These are phyloP conservation scores for Talaromyces sp. DNA, from an alignment of 2,329 filamentous ascomycete species.

Conservation along the genomic window DNA sequence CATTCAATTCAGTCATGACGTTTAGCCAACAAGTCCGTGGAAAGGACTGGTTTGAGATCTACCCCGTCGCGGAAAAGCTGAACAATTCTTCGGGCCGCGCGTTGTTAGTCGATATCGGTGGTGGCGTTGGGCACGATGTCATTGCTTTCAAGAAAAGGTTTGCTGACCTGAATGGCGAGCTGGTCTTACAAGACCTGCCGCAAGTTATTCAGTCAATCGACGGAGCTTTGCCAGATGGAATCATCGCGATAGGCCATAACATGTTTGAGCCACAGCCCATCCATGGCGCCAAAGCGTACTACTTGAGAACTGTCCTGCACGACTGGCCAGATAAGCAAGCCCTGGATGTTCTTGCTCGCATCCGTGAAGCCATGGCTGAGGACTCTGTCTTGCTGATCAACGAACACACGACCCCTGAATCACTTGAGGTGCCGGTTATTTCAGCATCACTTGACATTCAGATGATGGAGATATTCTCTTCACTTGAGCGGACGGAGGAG, in stretches of 20 bases:
- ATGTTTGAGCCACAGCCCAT: slow-evolving; percentile 25
- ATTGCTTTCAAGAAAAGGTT: slow-evolving; percentile 3
- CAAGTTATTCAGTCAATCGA: slow-evolving; percentile 3
- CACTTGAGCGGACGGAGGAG: slow-evolving; percentile 22
- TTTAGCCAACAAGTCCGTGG: background rate
- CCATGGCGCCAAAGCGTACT: slow-evolving; percentile 26
- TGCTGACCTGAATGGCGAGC: background rate
- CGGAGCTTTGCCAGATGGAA: background rate
- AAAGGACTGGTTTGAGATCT: slow-evolving; percentile 21
- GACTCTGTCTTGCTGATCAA: slow-evolving; percentile 29
- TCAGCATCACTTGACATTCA: slow-evolving; percentile 18
- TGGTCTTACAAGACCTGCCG: slow-evolving; percentile 8
- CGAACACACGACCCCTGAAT: slow-evolving; percentile 19
- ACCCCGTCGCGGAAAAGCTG: slow-evolving; percentile 19
- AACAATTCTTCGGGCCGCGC: background rate
- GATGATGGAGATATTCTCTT: slow-evolving; percentile 23
- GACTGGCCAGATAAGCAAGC: slow-evolving; percentile 27
- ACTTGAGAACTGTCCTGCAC: slow-evolving; percentile 27
- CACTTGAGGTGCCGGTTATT: background rate
- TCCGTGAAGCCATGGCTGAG: slow-evolving; percentile 23
- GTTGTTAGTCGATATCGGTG: slow-evolving; percentile 6
- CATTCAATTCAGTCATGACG: slow-evolving; percentile 31
- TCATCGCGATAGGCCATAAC: slow-evolving; percentile 15
- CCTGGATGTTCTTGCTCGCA: slow-evolving; percentile 18
- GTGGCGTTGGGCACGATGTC: slow-evolving; percentile 10